phyloP scores from a whole-genome alignment of 2,329 filamentous ascomycete species.

The Apiospora arundinis region DNA sequence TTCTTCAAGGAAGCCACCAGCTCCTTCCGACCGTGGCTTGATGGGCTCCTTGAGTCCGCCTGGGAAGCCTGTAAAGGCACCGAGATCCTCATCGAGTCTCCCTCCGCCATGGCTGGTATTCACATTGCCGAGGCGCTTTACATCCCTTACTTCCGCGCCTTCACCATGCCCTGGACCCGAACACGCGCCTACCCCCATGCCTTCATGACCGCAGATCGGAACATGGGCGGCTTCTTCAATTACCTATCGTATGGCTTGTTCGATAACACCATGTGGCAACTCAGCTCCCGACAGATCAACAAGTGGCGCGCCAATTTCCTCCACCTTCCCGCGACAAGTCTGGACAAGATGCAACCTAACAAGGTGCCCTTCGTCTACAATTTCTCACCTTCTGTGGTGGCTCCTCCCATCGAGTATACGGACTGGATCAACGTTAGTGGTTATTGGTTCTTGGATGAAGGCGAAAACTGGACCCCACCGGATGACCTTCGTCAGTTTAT shows the following conservation, averaged over 20 bases:
- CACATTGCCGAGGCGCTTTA: conserved; percentile 93
- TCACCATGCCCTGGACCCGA: conserved; percentile 98
- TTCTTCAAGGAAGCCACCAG: conserved; percentile 87
- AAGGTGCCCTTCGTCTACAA: conserved; percentile 99
- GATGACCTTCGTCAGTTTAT: conserved; percentile 82
- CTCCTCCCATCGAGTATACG: conserved; percentile 90
- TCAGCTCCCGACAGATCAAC: conserved; percentile 90
- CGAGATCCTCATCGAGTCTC: conserved; percentile 92
- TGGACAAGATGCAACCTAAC: conserved; percentile 93
- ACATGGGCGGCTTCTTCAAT: conserved; percentile 95
- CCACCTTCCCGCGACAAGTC: conserved; percentile 77
- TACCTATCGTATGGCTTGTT: conserved; percentile 96
- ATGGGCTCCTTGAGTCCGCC: conserved; percentile 81
- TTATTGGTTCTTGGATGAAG: conserved; percentile 96
- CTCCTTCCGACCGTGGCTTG: conserved; percentile 94
- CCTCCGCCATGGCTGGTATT: conserved; percentile 95
- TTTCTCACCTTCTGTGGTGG: conserved; percentile 93
- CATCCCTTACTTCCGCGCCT: conserved; percentile 96
- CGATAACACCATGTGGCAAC: conserved; percentile 96
- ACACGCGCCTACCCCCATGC: conserved; percentile 96
- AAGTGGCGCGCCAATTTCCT: conserved; percentile 86
- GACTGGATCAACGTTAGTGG: conserved; percentile 98
- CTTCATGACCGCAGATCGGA: conserved; percentile 90
- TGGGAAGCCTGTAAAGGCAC: conserved; percentile 85
- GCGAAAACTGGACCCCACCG: conserved; percentile 71